Base-by-base conservation (phyloP, 164 flowering plant genomes). In the Chloranthus sessilifolius region DNA sequence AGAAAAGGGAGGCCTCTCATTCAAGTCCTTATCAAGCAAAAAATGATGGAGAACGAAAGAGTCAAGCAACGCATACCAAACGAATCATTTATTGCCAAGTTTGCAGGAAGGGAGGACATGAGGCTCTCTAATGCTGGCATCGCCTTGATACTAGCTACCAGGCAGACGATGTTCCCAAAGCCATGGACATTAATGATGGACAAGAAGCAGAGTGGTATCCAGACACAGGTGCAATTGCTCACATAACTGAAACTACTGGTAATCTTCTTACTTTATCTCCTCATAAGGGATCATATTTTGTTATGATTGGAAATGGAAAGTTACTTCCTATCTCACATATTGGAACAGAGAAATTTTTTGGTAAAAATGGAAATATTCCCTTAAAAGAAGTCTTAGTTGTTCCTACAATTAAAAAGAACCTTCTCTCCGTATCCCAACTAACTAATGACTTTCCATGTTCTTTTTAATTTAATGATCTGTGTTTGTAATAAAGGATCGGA, bases 41-140 rank as follows among this genome's bases (percentile, higher is more conserved):
- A n/a, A n/a, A n/a, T n/a, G n/a, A n/a, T n/a, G n/a, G n/a, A n/a
- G n/a, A n/a, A n/a, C n/a, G n/a, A n/a, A n/a, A n/a, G n/a, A n/a
- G n/a, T n/a, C n/a, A n/a, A n/a, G n/a, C n/a, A n/a, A n/a, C n/a
- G 12, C 2, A 6, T 0, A n/a, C n/a, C n/a, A n/a, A n/a, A n/a
- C n/a, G n/a, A n/a, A n/a, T n/a, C n/a, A n/a, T n/a, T n/a, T n/a
- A n/a, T n/a, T n/a, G n/a, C n/a, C n/a, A n/a, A n/a, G 39, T 39
- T 25, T 39, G 43, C 11, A 9, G 16, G 2, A 37, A 38, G 7
- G 3, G 7, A n/a, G 45, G 45, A 4, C 44, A 52, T 39, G 33
- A 16, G 25, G 55, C 53, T 7, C 19, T 34, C 1, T 16, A 36
- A 12, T 50, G 53, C 14, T 50, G 28, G 53, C n/a, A 37, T 25